Percentiles rank a stretch among this genome's conserved stretches.
phyloP scores from a whole-genome alignment of 768 basidiomycete species.

The Trametes sanguinea region DNA sequence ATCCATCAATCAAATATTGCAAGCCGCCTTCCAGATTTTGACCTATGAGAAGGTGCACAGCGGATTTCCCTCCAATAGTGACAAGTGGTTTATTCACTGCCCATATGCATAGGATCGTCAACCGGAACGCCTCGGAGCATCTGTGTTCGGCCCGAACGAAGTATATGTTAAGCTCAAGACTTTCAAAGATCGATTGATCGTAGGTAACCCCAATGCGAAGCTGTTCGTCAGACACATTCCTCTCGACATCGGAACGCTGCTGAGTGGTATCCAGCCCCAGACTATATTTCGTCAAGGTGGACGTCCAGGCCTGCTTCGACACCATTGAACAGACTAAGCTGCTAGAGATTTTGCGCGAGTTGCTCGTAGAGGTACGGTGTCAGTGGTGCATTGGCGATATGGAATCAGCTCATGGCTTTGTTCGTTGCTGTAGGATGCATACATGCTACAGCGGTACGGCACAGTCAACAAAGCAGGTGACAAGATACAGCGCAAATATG shows the following conservation, averaged over 20 bases:
- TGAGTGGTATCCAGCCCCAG: slow-evolving; percentile 57
- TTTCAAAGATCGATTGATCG: slow-evolving; percentile 58
- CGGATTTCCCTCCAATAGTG: not conserved
- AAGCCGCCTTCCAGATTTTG: slow-evolving; percentile 83
- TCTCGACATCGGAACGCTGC: not conserved
- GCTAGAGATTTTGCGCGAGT: slow-evolving; percentile 67
- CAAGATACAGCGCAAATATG: slow-evolving; percentile 56
- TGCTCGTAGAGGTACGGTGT: slow-evolving; percentile 67
- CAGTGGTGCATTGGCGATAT: not conserved
- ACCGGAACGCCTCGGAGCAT: slow-evolving; percentile 70
- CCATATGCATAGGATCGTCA: slow-evolving; percentile 52
- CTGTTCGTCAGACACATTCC: slow-evolving; percentile 45
- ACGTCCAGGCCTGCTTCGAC: slow-evolving; percentile 96
- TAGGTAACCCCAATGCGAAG: slow-evolving; percentile 40
- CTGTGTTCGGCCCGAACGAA: slow-evolving; percentile 82
- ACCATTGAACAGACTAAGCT: slow-evolving; percentile 90
- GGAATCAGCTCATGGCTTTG: not conserved
- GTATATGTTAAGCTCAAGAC: slow-evolving; percentile 73
- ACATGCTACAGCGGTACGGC: slow-evolving; percentile 70
- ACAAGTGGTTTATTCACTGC: too few species aligned
- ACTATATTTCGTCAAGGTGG: slow-evolving; percentile 94
- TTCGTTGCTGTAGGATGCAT: slow-evolving; percentile 54
- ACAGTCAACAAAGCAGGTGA: slow-evolving; percentile 60
- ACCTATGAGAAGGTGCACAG: slow-evolving; percentile 77
- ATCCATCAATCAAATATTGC: slow-evolving; percentile 88